Evolutionary conservation across 306 rosid genomes (phyloP).

Genomic region (Myrica gale): DNA sequence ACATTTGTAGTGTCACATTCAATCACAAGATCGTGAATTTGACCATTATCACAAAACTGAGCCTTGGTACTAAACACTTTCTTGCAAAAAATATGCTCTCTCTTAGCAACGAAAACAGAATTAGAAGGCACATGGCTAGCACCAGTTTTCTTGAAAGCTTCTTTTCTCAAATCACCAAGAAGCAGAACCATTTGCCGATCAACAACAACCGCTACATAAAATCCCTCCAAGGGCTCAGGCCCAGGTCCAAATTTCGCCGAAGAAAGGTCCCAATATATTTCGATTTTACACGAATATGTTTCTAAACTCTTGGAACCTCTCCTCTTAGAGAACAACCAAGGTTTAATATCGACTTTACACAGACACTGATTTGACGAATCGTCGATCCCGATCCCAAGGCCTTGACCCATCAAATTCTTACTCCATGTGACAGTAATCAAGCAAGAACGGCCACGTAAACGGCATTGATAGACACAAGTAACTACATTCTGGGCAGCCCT

Average conservation of each 20-base stretch:
- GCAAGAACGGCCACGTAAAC: conserved; percentile 63
- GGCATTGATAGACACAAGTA: conserved; percentile 80
- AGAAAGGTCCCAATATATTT: conserved; percentile 89
- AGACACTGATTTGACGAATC: conserved; percentile 80
- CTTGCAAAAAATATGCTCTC: conserved; percentile 85
- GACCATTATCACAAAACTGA: conserved; percentile 74
- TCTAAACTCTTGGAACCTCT: conserved; percentile 85
- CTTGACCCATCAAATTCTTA: conserved; percentile 89
- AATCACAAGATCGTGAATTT: conserved; percentile 72
- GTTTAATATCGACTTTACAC: conserved; percentile 92
- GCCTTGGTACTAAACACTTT: conserved; percentile 66
- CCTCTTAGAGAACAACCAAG: conserved; percentile 91
- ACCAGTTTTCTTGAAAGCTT: conserved; percentile 85
- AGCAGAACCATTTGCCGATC: conserved; percentile 84
- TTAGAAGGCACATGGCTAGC: conserved; percentile 48
- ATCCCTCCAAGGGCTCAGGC: conserved; percentile 80
- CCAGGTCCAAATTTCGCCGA: conserved; percentile 84
- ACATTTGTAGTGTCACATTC: conserved; percentile 74
- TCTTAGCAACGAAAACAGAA: conserved; percentile 72
- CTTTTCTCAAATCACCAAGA: conserved; percentile 88
- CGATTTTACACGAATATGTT: conserved; percentile 67
- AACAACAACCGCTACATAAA: conserved; percentile 67
- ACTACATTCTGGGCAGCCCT: conserved; percentile 77
- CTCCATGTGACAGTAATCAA: conserved; percentile 81
- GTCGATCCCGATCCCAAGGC: conserved; percentile 75